Evolutionary conservation across 2,329 filamentous ascomycete species (phyloP), one percentile per base, ranked within the genome.

Genomic region (Verticillium longisporum): DNA sequence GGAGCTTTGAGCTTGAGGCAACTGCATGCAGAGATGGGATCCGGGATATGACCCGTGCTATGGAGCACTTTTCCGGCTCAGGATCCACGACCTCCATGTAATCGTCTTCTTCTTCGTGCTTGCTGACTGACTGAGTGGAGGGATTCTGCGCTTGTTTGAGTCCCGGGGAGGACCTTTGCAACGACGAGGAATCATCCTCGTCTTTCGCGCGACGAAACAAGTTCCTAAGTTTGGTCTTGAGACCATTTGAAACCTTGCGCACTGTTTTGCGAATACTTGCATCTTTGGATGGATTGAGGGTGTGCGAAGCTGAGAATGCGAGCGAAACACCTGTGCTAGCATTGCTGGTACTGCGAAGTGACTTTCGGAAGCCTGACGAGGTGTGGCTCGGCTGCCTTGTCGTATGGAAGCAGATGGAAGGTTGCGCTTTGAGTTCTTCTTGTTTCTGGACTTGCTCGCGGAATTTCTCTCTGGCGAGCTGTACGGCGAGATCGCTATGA

Each of bases 211-310:
- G 72, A 32, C 77, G 76, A 64, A 89, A 86, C 0, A 88, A 75
- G 41, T 73, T 81, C 70, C 81, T 88, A 62, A 92, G 67, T 61
- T 80, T 89, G 56, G 78, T 81, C 67, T 81, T 88, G 45, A 92
- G 68, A 0, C 81, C 83, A 15, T 78, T 80, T 0, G 88, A 90
- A 14, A 86, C 83, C 36, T 85, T 86, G 31, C 88, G 80, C 11
- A 84, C 83, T 58, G 81, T 86, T 34, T 75, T 73, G 55, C 77
- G 79, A 33, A 87, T 66, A 4, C 64, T 50, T n/a, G 34, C 60
- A 18, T 62, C 58, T 36, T 59, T 58, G 4, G 59, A 56, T n/a
- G 14, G 57, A 31, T 33, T 33, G 14, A 61, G 53, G 13, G 18
- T 41, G n/a, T 36, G 54, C 21, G 55, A 21, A 2, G 61, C 45